Conservation (phyloP, 1,139 yeast species). For the Sugiyamaella japonica region DNA sequence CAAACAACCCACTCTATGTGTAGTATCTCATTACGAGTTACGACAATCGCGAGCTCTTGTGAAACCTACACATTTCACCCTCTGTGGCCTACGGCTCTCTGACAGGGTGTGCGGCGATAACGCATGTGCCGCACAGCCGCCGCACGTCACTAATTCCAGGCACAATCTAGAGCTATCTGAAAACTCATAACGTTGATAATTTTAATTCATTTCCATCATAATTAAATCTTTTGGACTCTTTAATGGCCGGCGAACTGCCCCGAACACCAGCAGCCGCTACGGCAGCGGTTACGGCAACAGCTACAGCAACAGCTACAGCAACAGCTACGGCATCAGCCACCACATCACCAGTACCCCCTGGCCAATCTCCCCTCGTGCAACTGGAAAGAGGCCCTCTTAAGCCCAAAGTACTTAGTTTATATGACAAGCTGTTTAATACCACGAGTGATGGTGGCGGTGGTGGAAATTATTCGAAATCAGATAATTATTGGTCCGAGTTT, state of each 20-base stretch:
- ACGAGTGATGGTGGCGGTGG: constrained; percentile 13
- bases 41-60: too few species aligned
- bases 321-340: background rate
- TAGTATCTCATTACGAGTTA: too few species aligned
- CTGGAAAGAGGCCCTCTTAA: constrained; percentile 38
- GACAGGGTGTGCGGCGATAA: too few species aligned
- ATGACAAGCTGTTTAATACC: constrained; percentile 39
- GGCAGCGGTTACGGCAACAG: background rate
- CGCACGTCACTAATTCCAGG: too few species aligned
- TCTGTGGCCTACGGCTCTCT: too few species aligned
- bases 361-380: constrained; percentile 38
- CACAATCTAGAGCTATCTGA: background rate
- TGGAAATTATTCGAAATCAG: constrained; percentile 23
- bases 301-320: background rate
- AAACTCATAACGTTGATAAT: background rate
- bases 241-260: constrained; percentile 7
- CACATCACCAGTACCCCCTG: too few species aligned
- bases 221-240: too few species aligned
- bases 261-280: background rate
- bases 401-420: constrained; percentile 42
- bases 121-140: too few species aligned
- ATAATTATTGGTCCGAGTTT: constrained; percentile 45
- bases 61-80: too few species aligned
- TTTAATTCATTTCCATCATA: background rate
- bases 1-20: too few species aligned